phyloP scores from a whole-genome alignment of 805 yeast species.

The Lipomyces orientalis region DNA sequence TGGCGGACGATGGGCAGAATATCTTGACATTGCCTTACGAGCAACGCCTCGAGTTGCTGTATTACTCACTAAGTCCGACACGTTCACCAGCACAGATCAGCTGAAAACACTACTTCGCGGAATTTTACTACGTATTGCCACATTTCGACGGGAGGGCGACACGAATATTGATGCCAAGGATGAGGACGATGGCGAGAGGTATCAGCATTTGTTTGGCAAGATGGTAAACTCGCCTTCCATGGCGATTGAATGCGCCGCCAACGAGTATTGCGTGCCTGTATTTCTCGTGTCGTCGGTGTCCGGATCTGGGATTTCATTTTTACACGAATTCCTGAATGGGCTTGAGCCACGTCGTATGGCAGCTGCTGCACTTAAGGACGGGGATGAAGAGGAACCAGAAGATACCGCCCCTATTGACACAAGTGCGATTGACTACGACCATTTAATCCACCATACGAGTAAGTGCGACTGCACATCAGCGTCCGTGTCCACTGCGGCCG shows the following conservation, averaged over 20 bases:
- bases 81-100: constrained; percentile 21
- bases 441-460: constrained; percentile 25
- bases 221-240: constrained; percentile 28
- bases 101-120: constrained; percentile 21
- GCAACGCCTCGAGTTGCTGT: constrained; percentile 28
- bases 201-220: constrained; percentile 25
- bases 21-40: constrained; percentile 25
- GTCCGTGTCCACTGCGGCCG: background rate
- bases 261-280: constrained; percentile 31
- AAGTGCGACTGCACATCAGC: constrained; percentile 18
- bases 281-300: constrained; percentile 34
- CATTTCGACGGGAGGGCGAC: constrained; percentile 8
- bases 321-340: constrained; percentile 30
- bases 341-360: constrained; percentile 9
- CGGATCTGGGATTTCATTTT: constrained; percentile 26
- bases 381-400: background rate
- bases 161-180: background rate
- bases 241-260: constrained; percentile 28
- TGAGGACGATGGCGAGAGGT: background rate
- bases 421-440: constrained; percentile 17
- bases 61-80: constrained; percentile 32
- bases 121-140: constrained; percentile 22
- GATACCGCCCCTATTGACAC: background rate
- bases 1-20: constrained; percentile 29
- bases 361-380: background rate